phyloP scores from a whole-genome alignment of 176 grass and related monocot genomes.

The Carex scoparia region DNA sequence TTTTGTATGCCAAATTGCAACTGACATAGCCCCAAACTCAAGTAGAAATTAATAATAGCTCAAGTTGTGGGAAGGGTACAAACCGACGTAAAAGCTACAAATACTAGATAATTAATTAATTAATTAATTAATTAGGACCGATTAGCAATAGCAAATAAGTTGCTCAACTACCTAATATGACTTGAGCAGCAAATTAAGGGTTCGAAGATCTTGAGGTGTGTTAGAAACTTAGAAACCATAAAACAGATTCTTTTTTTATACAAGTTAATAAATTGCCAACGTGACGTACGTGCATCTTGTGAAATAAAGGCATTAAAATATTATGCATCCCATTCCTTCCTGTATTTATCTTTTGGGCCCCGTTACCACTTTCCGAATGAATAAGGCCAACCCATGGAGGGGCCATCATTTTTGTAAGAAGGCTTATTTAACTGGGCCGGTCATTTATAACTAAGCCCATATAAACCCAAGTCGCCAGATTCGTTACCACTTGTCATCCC shows the following conservation, averaged over 20 bases:
- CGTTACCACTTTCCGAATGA: neutral
- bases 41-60: neutral
- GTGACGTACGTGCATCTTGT: too few species aligned
- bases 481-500: neutral
- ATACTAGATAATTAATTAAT: neutral
- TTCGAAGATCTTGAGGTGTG: too few species aligned
- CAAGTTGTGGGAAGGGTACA: neutral
- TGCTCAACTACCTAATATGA: too few species aligned
- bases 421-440: neutral
- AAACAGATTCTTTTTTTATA: too few species aligned
- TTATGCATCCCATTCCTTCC: too few species aligned
- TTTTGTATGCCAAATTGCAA: neutral
- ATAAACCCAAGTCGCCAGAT: neutral
- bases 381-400: neutral
- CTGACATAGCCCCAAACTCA: neutral
- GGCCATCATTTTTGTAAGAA: neutral
- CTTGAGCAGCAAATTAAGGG: too few species aligned
- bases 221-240: too few species aligned
- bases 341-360: neutral
- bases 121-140: neutral
- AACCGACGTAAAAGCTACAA: neutral
- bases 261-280: too few species aligned
- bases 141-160: neutral
- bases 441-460: neutral
- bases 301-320: too few species aligned